Conservation (phyloP, 257 asterid genomes). For the Nicotiana benthamiana region DNA sequence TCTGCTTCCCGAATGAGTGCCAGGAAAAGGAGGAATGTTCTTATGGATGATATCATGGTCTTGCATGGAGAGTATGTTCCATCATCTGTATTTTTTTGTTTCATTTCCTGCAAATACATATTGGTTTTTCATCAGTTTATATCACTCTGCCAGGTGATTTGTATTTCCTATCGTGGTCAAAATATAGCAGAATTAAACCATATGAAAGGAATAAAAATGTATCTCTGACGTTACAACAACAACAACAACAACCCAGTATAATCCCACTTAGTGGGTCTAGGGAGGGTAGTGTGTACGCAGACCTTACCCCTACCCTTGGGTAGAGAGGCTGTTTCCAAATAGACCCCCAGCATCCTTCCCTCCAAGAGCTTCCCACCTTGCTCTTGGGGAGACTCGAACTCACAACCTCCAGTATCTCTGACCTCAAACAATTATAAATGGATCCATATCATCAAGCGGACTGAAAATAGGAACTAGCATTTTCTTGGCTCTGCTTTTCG, state of each 20-base stretch:
- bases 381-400: no score
- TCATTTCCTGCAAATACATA: not conserved
- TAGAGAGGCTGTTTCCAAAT: no score
- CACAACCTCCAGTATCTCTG: no score
- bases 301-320: no score
- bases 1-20: constrained; percentile 48
- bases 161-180: not conserved
- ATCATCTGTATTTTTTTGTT: not conserved
- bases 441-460: not conserved
- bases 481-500: not conserved
- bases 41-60: constrained; percentile 92
- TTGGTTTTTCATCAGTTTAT: not conserved
- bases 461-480: not conserved
- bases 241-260: no score
- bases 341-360: no score
- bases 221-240: not conserved
- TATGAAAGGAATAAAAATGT: not conserved
- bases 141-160: not conserved
- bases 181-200: not conserved
- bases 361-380: no score
- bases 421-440: not conserved
- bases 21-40: constrained; percentile 64
- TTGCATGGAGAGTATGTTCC: constrained; percentile 95
- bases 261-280: no score
- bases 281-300: no score